These are phyloP conservation scores for Dactylis glomerata DNA, from an alignment of 176 grass and related monocot species.

Conservation along the genomic window DNA sequence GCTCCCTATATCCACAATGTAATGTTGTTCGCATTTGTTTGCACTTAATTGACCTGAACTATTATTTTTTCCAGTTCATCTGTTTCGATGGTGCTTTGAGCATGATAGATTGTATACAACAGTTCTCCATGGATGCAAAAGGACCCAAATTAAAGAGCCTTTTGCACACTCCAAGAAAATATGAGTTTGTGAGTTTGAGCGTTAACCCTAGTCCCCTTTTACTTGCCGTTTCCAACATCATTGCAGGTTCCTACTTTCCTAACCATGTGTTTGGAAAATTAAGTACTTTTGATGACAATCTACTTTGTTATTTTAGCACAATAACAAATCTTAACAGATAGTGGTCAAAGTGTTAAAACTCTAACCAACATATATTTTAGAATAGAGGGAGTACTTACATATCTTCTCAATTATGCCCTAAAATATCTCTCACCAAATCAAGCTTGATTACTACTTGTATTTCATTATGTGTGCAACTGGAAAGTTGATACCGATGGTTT, in stretches of 20 bases:
- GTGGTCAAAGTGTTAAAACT: neutral
- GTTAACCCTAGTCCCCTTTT: neutral
- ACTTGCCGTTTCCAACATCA: neutral
- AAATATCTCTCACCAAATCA: neutral
- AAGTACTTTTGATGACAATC: neutral
- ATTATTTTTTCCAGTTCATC: neutral
- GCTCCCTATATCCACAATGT: conserved; percentile 1
- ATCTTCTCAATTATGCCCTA: no score
- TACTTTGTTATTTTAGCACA: neutral
- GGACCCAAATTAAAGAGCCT: neutral
- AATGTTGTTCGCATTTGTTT: neutral
- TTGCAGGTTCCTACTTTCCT: neutral
- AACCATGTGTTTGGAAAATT: neutral
- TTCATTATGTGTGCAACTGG: neutral
- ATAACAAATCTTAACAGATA: neutral
- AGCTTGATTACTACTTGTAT: neutral
- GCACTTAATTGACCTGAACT: neutral
- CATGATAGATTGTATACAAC: neutral
- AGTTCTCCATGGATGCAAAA: neutral
- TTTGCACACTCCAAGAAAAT: neutral
- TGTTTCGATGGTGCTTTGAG: neutral
- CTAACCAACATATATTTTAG: neutral
- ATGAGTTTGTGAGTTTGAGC: neutral
- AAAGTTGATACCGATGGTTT: neutral
- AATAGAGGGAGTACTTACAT: neutral